Percentiles rank a stretch among this genome's conserved stretches.
Evolutionary conservation across 2,329 filamentous ascomycete species (phyloP).

Genomic region (Diaporthe australafricana): DNA sequence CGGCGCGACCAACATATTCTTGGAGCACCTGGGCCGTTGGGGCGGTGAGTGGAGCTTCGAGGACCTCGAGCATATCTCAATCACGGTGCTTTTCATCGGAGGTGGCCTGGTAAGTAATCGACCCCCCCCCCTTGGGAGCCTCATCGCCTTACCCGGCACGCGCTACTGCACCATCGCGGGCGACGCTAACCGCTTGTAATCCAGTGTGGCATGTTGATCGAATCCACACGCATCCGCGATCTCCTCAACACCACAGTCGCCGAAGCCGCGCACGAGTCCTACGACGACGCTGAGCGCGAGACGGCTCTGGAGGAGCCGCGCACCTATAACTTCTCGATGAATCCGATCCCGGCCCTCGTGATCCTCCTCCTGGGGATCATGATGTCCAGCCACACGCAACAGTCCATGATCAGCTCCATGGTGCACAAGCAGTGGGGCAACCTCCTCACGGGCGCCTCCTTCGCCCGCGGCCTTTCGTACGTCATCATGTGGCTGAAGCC

Average conservation of each 20-base stretch:
- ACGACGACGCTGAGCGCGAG: conserved; percentile 58
- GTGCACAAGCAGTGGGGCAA: conserved; percentile 95
- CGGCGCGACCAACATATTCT: conserved; percentile 88
- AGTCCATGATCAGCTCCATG: conserved; percentile 87
- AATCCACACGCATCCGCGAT: conserved; percentile 76
- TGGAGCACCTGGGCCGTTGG: conserved; percentile 85
- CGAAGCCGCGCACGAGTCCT: conserved; percentile 48
- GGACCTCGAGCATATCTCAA: conserved; percentile 92
- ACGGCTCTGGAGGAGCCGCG: conserved; percentile 66
- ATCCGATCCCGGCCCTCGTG: conserved; percentile 88
- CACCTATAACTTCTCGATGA: conserved; percentile 81
- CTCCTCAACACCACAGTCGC: conserved; percentile 69
- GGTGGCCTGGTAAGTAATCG: conserved; percentile 78
- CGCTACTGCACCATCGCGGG: conserved; percentile 28
- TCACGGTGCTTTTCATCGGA: conserved; percentile 93
- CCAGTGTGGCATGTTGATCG: conserved; percentile 85
- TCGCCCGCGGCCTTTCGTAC: conserved; percentile 84
- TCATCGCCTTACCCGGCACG: not conserved
- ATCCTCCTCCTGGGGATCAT: conserved; percentile 90
- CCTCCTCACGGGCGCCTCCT: conserved; percentile 82
- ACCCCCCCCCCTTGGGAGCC: conserved; percentile 10
- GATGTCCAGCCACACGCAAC: conserved; percentile 94
- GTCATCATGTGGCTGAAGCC: conserved; percentile 82
- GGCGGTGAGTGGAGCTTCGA: conserved; percentile 78
- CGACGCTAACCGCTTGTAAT: conserved; percentile 37